Evolutionary conservation across 169 alveolate species (phyloP).

Genomic region (Theileria parva): DNA sequence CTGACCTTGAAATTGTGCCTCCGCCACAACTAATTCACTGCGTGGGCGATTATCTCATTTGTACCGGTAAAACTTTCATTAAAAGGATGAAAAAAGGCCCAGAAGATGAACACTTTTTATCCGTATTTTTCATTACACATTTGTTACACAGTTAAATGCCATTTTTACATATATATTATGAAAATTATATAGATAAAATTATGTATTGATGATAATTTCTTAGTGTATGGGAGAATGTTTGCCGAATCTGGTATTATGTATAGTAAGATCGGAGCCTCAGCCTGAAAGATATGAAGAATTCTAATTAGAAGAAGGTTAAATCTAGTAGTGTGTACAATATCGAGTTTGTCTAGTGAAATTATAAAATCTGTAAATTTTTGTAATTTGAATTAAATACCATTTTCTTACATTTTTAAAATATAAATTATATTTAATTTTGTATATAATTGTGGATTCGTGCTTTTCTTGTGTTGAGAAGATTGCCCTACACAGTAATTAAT

Average conservation of each 20-base stretch:
- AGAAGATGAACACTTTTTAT: background rate
- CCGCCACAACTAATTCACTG: conserved; percentile 34
- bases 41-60: conserved; percentile 42
- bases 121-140: background rate
- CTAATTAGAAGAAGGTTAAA: background rate
- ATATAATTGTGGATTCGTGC: background rate
- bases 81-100: background rate
- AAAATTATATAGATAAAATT: background rate
- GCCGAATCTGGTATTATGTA: conserved; percentile 33
- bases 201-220: no score
- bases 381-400: background rate
- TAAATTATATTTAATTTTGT: background rate
- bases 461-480: background rate
- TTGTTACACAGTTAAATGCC: background rate
- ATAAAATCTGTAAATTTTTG: background rate
- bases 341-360: background rate
- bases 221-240: conserved; percentile 53
- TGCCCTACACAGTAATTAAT: conserved; percentile 12
- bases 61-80: conserved; percentile 19
- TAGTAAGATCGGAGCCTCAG: conserved; percentile 21
- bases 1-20: conserved; percentile 19
- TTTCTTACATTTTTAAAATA: background rate
- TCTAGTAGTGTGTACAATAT: conserved; percentile 1
- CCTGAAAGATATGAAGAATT: conserved; percentile 22
- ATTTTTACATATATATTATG: background rate